These are phyloP conservation scores for Dendrocalamus sinicus DNA, from an alignment of 176 grass and related monocot genomes.

Conservation along the genomic window DNA sequence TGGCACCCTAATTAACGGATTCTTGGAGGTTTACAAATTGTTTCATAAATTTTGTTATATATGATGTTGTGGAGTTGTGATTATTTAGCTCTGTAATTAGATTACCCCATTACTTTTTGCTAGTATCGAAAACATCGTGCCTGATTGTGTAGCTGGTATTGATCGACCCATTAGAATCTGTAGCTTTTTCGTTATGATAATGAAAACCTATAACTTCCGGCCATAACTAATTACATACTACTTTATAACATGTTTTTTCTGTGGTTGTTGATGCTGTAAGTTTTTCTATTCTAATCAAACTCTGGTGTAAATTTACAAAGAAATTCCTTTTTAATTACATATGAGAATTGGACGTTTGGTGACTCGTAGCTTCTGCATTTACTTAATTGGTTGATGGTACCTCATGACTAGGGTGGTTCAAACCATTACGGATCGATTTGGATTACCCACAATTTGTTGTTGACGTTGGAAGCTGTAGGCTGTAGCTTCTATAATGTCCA, in stretches of 20 bases:
- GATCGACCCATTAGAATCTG: not conserved
- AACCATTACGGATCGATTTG: not conserved
- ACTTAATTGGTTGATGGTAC: constrained; percentile 10
- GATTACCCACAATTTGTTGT: not conserved
- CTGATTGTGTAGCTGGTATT: not conserved
- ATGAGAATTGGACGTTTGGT: not conserved
- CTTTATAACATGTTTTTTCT: not conserved
- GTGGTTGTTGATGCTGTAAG: not conserved
- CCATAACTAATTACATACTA: not conserved
- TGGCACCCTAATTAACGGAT: not conserved
- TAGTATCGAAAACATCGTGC: not conserved
- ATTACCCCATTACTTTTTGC: not conserved
- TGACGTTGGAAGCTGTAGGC: not conserved
- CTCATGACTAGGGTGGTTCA: not conserved
- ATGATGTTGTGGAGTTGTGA: too few relatives aligned
- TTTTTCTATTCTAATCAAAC: not conserved
- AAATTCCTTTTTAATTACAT: not conserved
- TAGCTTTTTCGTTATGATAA: too few relatives aligned
- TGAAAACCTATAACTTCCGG: not conserved
- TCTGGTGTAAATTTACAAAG: not conserved
- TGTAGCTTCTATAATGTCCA: not conserved
- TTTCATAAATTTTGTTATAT: not conserved
- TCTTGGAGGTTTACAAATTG: not conserved
- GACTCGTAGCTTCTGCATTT: not conserved
- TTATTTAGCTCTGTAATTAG: not conserved